Percentiles rank a stretch among this genome's conserved stretches.
Evolutionary conservation across 371 early-diverging fungal genomes (phyloP).

Genomic region (Haplosporangium sp.): DNA sequence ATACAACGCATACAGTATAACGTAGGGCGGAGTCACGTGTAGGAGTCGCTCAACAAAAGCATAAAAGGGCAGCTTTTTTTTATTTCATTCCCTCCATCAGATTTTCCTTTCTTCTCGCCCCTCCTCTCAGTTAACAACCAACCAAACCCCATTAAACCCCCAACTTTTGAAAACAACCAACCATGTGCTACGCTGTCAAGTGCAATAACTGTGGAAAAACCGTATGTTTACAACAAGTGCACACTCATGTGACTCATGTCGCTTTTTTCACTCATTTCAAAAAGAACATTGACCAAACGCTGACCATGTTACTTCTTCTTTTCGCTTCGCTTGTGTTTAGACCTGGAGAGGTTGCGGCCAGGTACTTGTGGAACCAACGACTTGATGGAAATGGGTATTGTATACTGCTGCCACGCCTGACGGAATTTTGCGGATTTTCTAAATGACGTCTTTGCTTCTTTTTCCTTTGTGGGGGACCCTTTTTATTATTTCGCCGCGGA

Average conservation of each 20-base stretch:
- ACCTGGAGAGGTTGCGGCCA: slow-evolving; percentile 50
- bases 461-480: background rate
- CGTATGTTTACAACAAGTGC: slow-evolving; percentile 7
- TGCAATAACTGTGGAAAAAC: slow-evolving; percentile 49
- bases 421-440: background rate
- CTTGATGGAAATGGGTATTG: no score
- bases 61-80: no score
- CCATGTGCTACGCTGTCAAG: slow-evolving; percentile 48
- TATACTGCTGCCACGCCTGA: no score
- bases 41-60: no score
- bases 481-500: background rate
- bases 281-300: background rate
- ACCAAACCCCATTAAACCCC: background rate
- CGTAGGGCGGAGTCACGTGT: no score
- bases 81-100: no score
- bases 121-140: background rate
- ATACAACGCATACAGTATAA: no score
- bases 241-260: background rate
- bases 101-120: no score
- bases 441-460: background rate
- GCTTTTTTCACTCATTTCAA: background rate
- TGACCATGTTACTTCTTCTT: background rate
- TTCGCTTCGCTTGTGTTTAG: slow-evolving; percentile 3
- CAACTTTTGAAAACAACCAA: background rate
- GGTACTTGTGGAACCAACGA: slow-evolving; percentile 8